phyloP scores from a whole-genome alignment of 345 rosid genomes.

The Dimocarpus longan region DNA sequence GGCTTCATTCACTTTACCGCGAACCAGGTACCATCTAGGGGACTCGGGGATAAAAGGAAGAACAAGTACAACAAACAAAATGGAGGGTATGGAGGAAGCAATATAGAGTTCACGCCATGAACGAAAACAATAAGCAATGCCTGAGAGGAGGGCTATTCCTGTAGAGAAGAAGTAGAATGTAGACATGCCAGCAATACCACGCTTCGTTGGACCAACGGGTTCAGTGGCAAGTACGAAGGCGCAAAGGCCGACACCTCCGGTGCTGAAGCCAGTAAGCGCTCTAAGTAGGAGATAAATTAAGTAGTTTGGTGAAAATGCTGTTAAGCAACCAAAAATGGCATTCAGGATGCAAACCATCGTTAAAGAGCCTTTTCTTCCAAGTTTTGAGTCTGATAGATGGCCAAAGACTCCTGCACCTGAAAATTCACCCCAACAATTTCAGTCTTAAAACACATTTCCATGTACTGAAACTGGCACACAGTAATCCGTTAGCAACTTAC shows the following conservation, averaged over 20 bases:
- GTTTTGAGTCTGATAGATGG: slow-evolving; percentile 81
- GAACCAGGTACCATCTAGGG: slow-evolving; percentile 91
- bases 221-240: slow-evolving; percentile 90
- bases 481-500: too few species aligned
- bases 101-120: slow-evolving; percentile 82
- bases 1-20: slow-evolving; percentile 65
- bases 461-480: neutral
- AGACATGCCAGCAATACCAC: slow-evolving; percentile 93
- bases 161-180: slow-evolving; percentile 91
- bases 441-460: neutral
- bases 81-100: slow-evolving; percentile 72
- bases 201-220: slow-evolving; percentile 80
- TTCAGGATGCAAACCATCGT: slow-evolving; percentile 72
- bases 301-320: slow-evolving; percentile 76
- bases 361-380: slow-evolving; percentile 94
- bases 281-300: slow-evolving; percentile 65
- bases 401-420: slow-evolving; percentile 96
- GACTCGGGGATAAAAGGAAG: slow-evolving; percentile 83
- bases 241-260: slow-evolving; percentile 86
- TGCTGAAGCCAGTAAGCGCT: slow-evolving; percentile 83
- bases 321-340: slow-evolving; percentile 71
- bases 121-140: slow-evolving; percentile 62
- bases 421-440: neutral
- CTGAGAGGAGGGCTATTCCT: slow-evolving; percentile 70
- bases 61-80: slow-evolving; percentile 62